Evolutionary conservation across 176 grass and related monocot genomes (phyloP), one percentile per base, ranked within the genome.

Genomic region (Oryza brachyantha): DNA sequence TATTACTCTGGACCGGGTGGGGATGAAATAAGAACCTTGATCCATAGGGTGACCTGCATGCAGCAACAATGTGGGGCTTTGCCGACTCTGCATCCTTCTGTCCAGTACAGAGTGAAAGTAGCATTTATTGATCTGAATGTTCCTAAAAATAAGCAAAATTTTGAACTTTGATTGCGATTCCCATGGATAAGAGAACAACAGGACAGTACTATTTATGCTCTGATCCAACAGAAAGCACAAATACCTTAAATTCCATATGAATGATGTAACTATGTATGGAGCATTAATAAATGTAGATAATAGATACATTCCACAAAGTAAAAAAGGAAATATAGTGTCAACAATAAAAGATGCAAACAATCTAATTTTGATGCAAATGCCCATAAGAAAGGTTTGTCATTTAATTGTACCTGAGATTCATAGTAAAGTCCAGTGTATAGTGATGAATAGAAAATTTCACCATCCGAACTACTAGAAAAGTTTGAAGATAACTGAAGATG

Each of bases 11-110:
- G 58, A 69, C 24, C 8, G 19, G 73, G 75, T 24, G 1, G 26
- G 37, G 19, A 37, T 28, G 22, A n/a, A 37, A 68, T 27, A 55
- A 97, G 34, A 55, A 97, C 94, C 94, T 94, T 72, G 91, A 97
- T 79, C 94, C 91, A 82, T 97, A 97, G 2, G 92, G 84, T 21
- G 88, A 86, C 80, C 84, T 91, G 87, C 89, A 93, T 68, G 94
- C 84, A 65, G 87, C 84, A 89, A 92, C 42, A 55, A 97, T 94
- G 12, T 82, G 82, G 9, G 75, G 79, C 78, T 93, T 93, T 14
- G 94, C 81, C 61, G 72, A 75, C 14, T 92, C 87, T 75, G 32
- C 43, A 77, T 97, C 61, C 64, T 81, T 85, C 91, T 93, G 78
- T 21, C 58, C 37, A 63, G 6, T 27, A 69, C 42, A 60, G 45